Percentiles rank a stretch among this genome's conserved stretches.
These are phyloP conservation scores for Cordyceps tenuipes DNA, from an alignment of 2,329 filamentous ascomycete species.

Conservation along the genomic window DNA sequence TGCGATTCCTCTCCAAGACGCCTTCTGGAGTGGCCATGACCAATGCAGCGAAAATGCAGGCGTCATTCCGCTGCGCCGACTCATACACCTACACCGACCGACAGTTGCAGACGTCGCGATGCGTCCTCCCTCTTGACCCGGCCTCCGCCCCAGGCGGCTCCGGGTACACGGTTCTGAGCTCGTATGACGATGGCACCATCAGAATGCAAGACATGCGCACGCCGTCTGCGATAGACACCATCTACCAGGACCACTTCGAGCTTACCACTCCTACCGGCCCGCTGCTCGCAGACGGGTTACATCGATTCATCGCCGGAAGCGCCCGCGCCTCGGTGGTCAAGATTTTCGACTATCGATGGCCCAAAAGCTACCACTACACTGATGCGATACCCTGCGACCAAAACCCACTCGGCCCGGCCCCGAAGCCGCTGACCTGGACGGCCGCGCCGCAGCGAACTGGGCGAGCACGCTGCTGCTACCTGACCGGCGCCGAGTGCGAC, in stretches of 20 bases:
- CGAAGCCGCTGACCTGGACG: conserved; percentile 17
- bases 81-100: conserved; percentile 3
- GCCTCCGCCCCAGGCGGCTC: conserved; percentile 17
- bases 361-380: conserved; percentile 35
- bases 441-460: conserved; percentile 14
- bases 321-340: conserved; percentile 30
- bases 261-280: conserved; percentile 28
- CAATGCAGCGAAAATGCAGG: conserved; percentile 23
- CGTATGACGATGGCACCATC: conserved; percentile 37
- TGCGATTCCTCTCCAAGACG: conserved; percentile 32
- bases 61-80: not conserved
- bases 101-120: conserved; percentile 19
- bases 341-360: conserved; percentile 40
- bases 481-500: conserved; percentile 24
- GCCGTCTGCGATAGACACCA: conserved; percentile 29
- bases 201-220: conserved; percentile 31
- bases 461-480: conserved; percentile 24
- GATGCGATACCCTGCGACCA: conserved; percentile 31
- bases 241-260: conserved; percentile 40
- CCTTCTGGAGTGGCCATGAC: conserved; percentile 28
- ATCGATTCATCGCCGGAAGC: conserved; percentile 36
- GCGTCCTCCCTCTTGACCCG: conserved; percentile 29
- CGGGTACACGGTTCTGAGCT: conserved; percentile 30
- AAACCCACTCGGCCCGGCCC: conserved; percentile 28
- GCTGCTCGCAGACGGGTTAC: conserved; percentile 31